Percentiles rank a stretch among this genome's conserved stretches.
These are phyloP conservation scores for Austropuccinia psidii DNA, from an alignment of 1,284 basidiomycete genomes.

Conservation along the genomic window DNA sequence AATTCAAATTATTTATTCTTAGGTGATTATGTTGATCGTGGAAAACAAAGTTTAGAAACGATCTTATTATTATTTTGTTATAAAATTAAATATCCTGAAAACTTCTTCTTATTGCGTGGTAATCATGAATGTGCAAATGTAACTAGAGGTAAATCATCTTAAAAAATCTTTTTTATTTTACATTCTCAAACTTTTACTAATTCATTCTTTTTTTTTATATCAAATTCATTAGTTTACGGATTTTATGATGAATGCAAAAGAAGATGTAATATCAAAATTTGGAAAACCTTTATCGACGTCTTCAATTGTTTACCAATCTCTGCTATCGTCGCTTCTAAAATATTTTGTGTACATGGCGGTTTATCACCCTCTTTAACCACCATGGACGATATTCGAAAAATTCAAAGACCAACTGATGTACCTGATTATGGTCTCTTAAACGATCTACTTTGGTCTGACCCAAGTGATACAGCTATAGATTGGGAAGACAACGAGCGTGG, in stretches of 20 bases:
- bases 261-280: conserved; percentile 98
- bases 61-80: conserved; percentile 94
- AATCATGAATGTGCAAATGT: conserved; percentile 99
- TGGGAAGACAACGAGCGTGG: conserved; percentile 99
- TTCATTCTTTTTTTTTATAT: neutral
- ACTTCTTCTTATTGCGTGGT: conserved; percentile 94
- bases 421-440: conserved; percentile 98
- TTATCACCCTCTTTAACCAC: conserved; percentile 93
- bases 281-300: conserved; percentile 99
- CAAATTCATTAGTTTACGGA: conserved; percentile 69
- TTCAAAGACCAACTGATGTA: conserved; percentile 95
- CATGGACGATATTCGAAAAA: conserved; percentile 98
- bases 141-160: conserved; percentile 64
- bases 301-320: conserved; percentile 99
- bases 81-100: conserved; percentile 99
- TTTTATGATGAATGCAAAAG: conserved; percentile 99
- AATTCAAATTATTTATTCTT: conserved; percentile 96
- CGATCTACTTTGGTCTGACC: conserved; percentile 97
- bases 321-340: conserved; percentile 97
- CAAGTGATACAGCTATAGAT: conserved; percentile 90
- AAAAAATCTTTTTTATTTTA: neutral
- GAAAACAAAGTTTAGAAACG: conserved; percentile 97
- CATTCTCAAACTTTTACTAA: neutral
- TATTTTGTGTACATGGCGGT: conserved; percentile 98
- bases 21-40: conserved; percentile 96